Percentiles rank a stretch among this genome's conserved stretches.
Conservation (phyloP, 108 stramenopile genomes). For the Cyclotella baltica region DNA sequence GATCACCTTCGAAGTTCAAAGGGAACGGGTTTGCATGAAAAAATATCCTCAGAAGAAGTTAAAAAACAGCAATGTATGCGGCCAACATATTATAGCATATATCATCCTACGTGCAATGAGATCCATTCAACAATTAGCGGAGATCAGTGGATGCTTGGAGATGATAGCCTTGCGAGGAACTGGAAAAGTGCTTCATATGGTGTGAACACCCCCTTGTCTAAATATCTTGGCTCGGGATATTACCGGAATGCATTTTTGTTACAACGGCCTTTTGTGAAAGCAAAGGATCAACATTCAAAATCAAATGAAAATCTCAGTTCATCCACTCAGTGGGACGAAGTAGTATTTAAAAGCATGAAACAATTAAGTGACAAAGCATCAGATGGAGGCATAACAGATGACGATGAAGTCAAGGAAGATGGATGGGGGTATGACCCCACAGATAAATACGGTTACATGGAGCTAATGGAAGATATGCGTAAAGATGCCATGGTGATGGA, state of each 20-base stretch:
- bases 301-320: conserved; percentile 1
- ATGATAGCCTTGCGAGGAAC: conserved; percentile 27
- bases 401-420: conserved; percentile 21
- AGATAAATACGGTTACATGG: conserved; percentile 36
- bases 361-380: conserved; percentile 24
- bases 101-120: conserved; percentile 72
- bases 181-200: conserved; percentile 15
- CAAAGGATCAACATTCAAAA: background rate
- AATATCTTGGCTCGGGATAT: conserved; percentile 53
- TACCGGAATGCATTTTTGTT: conserved; percentile 68
- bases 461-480: conserved; percentile 56
- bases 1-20: conserved; percentile 44
- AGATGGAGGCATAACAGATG: conserved; percentile 12
- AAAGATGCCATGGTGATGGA: conserved; percentile 86
- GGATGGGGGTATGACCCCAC: conserved; percentile 42
- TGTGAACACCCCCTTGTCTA: conserved; percentile 13
- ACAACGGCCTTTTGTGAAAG: conserved; percentile 41
- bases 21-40: conserved; percentile 33
- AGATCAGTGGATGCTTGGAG: conserved; percentile 43
- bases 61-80: conserved; percentile 49
- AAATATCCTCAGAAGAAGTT: conserved; percentile 5
- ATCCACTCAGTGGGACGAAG: conserved; percentile 31
- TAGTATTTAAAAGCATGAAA: conserved; percentile 55
- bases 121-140: conserved; percentile 57
- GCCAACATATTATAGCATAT: conserved; percentile 42